phyloP scores from a whole-genome alignment of 768 basidiomycete species.

The Leucogyrophana mollusca region DNA sequence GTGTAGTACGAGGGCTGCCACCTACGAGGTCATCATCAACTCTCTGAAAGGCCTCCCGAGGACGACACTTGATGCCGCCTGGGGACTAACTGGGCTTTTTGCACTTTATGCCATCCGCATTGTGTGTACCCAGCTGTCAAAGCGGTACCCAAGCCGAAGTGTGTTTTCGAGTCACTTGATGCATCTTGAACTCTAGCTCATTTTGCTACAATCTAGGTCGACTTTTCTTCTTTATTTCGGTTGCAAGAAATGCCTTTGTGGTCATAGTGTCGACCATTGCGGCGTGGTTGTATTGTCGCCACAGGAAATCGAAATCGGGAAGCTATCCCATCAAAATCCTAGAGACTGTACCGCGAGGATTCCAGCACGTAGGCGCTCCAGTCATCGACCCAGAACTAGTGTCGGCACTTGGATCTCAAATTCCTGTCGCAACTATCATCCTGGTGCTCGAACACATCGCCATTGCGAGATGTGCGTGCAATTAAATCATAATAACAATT shows the following conservation, averaged over 20 bases:
- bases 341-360: slow-evolving; percentile 79
- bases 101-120: slow-evolving; percentile 69
- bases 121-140: slow-evolving; percentile 46
- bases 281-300: slow-evolving; percentile 80
- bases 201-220: slow-evolving; percentile 43
- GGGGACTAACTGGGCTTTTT: slow-evolving; percentile 77
- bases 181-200: slow-evolving; percentile 1
- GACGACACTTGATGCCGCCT: slow-evolving; percentile 82
- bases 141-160: slow-evolving; percentile 64
- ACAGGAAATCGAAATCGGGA: slow-evolving; percentile 54
- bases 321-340: slow-evolving; percentile 85
- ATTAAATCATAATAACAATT: neutral
- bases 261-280: slow-evolving; percentile 84
- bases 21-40: slow-evolving; percentile 90
- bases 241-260: slow-evolving; percentile 84
- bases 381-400: slow-evolving; percentile 51
- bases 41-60: slow-evolving; percentile 79
- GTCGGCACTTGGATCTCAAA: slow-evolving; percentile 64
- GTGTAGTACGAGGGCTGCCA: slow-evolving; percentile 75
- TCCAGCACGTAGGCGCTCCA: slow-evolving; percentile 56
- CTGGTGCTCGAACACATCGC: slow-evolving; percentile 94
- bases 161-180: slow-evolving; percentile 15
- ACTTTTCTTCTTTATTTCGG: slow-evolving; percentile 73
- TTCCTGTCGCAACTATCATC: slow-evolving; percentile 87
- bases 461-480: slow-evolving; percentile 86